Evolutionary conservation across 345 rosid genomes (phyloP), one percentile per base, ranked within the genome.

Genomic region (Salix arbutifolia): DNA sequence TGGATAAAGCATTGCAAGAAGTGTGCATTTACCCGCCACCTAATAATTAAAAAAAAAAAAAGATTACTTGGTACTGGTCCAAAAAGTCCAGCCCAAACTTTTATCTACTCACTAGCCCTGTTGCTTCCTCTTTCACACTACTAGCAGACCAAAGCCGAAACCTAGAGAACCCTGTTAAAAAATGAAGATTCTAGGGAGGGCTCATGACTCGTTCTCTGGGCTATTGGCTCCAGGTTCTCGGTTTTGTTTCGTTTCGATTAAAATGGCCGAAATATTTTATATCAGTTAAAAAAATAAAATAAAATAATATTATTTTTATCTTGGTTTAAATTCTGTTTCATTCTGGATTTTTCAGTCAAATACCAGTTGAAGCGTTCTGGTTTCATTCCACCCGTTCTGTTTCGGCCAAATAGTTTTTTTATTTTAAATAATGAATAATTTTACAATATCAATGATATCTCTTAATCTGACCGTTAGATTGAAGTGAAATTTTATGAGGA

Each of bases 221-320:
- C 10, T 4, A 16, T 30, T 46, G 53, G 80, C 85, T 84, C 88
- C 4, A 31, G 33, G 33, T n/a, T n/a, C n/a, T n/a, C n/a, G n/a
- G n/a, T n/a, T n/a, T n/a, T n/a, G n/a, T n/a, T n/a, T n/a, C n/a
- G n/a, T n/a, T n/a, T n/a, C n/a, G n/a, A 4, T 5, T 31, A 0
- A 31, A 31, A 31, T 31, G 33, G 4, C 4, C 4, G 4, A 31
- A 3, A 31, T 31, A 31, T 3, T 31, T 31, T 31, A 31, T 31
- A 3, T 2, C 4, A 3, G 33, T 3, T 31, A 4, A 31, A 31
- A 31, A 31, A 0, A 30, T 30, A 2, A 30, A 2, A 30, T 30
- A 30, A 30, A 31, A 4, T 31, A 31, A 33, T 33, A 4, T 33
- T 4, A 0, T 33, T 33, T 33, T 33, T 33, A 33, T 33, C 4